Evolutionary conservation across 495 filamentous ascomycete species (phyloP), one percentile per base, ranked within the genome.

Genomic region (Penicillium goetzii): DNA sequence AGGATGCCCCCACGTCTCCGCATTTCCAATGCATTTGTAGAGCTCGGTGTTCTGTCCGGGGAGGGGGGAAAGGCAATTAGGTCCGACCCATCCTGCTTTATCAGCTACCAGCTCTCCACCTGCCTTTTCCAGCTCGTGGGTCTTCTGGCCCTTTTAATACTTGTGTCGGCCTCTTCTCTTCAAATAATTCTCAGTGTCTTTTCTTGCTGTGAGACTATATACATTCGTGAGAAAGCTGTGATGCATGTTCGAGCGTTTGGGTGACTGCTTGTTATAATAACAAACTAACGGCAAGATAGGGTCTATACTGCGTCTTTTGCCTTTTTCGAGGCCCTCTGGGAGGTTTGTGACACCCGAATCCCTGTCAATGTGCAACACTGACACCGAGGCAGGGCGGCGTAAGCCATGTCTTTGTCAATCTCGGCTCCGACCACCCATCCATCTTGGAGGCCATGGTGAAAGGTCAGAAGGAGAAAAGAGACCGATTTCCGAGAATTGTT

Each of bases 391-490:
- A 95, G 85, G 92, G 92, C 45, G 94, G 94, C 47, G 86, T 98
- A 41, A 89, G 86, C 49, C 87, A 97, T 80, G 91, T 89, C 81
- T 97, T 97, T 70, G 94, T 97, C 54, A 98, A 98, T 71, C 82
- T 98, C 17, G 94, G 94, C 38, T 93, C 91, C n/a, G 93, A 97
- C 73, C 93, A 97, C 69, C 93, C 93, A 12, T 89, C 85, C 63
- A 96, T 98, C 68, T 86, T 97, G 61, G 94, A 98, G 78, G 92
- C 93, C n/a, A 97, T 98, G 79, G 90, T 96, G 59, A 94, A 93
- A 75, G 94, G 91, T 17, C 87, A 92, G 54, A 84, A 81, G 59
- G 85, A 87, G 69, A 84, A 83, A 62, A 75, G 72, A 52, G 87
- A 84, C 47, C 80, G 84, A 56, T 97, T 97, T 67, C 94, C 93